Percentiles rank a stretch among this genome's conserved stretches.
Conservation (phyloP, 2,329 filamentous ascomycete genomes). For the Bipolaris zeicola region DNA sequence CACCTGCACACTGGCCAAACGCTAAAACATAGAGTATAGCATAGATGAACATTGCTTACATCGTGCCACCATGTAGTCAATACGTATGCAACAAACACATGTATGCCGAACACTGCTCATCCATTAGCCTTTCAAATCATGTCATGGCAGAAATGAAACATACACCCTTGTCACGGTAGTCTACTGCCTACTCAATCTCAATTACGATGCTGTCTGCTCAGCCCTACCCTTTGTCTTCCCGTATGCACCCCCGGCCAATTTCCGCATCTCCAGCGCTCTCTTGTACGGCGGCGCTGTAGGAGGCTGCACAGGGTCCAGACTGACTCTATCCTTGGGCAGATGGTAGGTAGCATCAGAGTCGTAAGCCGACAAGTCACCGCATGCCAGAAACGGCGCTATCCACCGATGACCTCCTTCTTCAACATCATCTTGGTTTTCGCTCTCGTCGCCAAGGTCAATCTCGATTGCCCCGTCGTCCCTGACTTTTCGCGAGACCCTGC, state of each 20-base stretch:
- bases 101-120: not conserved
- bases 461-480: conserved; percentile 57
- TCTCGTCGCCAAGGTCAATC: conserved; percentile 54
- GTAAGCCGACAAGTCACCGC: conserved; percentile 90
- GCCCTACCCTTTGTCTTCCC: conserved; percentile 66
- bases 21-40: too few species aligned
- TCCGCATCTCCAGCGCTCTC: conserved; percentile 82
- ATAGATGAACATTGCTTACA: too few species aligned
- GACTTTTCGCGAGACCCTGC: conserved; percentile 34
- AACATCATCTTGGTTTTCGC: conserved; percentile 44
- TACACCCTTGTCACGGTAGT: not conserved
- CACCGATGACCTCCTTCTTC: conserved; percentile 64
- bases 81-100: not conserved
- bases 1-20: too few species aligned
- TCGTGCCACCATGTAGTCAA: not conserved
- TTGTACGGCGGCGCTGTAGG: conserved; percentile 96
- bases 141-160: not conserved
- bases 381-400: conserved; percentile 97
- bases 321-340: conserved; percentile 83
- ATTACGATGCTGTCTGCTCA: conserved; percentile 1
- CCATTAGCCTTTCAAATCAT: not conserved
- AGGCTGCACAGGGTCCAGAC: conserved; percentile 89
- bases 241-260: conserved; percentile 75
- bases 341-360: conserved; percentile 95
- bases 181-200: not conserved